These are phyloP conservation scores for Haplosporangium sp. DNA, from an alignment of 371 early-diverging fungal species.

Conservation along the genomic window DNA sequence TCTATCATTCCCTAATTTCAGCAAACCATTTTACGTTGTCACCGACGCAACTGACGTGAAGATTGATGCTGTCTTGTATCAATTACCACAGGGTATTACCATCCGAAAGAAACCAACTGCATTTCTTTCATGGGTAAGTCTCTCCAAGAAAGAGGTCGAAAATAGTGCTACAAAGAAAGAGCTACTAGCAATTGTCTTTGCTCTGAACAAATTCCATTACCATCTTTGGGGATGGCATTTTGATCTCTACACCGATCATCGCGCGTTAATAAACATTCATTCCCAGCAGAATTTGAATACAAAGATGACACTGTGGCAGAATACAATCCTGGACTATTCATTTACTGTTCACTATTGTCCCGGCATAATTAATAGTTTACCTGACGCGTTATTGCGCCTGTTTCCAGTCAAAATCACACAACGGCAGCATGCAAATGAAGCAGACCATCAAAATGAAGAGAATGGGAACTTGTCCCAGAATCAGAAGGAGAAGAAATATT, in stretches of 20 bases:
- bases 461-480: not conserved
- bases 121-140: slow-evolving; percentile 11
- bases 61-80: slow-evolving; percentile 51
- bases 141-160: slow-evolving; percentile 4
- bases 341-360: slow-evolving; percentile 7
- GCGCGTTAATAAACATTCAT: slow-evolving; percentile 12
- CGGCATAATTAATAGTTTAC: not conserved
- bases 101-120: slow-evolving; percentile 8
- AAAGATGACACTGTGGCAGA: slow-evolving; percentile 9
- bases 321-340: not conserved
- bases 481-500: not conserved
- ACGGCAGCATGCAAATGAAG: slow-evolving; percentile 5
- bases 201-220: slow-evolving; percentile 16
- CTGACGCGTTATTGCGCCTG: slow-evolving; percentile 10
- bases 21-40: slow-evolving; percentile 47
- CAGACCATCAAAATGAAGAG: not conserved
- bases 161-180: slow-evolving; percentile 14
- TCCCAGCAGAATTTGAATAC: slow-evolving; percentile 5
- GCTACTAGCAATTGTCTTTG: slow-evolving; percentile 17
- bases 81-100: slow-evolving; percentile 13
- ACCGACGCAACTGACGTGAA: slow-evolving; percentile 57
- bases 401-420: not conserved
- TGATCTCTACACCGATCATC: slow-evolving; percentile 19
- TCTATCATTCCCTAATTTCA: slow-evolving; percentile 20
- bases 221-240: slow-evolving; percentile 12